Evolutionary conservation across 805 yeast species (phyloP), one percentile per base, ranked within the genome.

Genomic region (Nakazawaea populi): DNA sequence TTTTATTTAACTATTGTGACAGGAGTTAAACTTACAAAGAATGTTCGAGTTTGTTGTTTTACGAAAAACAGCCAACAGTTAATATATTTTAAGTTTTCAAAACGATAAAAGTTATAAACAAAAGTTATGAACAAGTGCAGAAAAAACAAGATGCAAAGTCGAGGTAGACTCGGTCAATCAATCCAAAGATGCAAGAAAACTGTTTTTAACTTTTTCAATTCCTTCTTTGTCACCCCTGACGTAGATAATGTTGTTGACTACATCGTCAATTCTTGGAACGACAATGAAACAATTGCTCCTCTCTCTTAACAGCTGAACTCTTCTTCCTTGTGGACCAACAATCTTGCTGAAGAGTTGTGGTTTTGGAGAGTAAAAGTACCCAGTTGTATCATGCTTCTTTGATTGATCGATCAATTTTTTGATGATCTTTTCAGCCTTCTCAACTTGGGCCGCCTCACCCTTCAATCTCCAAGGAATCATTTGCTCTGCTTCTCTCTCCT

Each of bases 321-420:
- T 81, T 36, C 82, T 68, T 44, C 96, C 96, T 57, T 80, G 84
- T 12, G 89, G 82, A 7, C 96, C 96, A 55, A 89, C 79, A 48
- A 89, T 72, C 63, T 74, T 78, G 52, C 85, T 77, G 65, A 86
- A 85, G 43, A 64, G 63, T 30, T 67, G 61, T 11, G 80, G 67
- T 52, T 79, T 74, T 41, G 77, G 66, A 39, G 80, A 68, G 76
- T 85, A 85, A 54, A 86, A 68, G 78, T 80, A 87, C 11, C 83
- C 94, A 45, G 70, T 71, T 41, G 69, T 60, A 42, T 74, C 73
- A 47, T 79, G 80, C 27, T 61, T 58, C 52, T 71, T 60, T 47
- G 80, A 80, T 41, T 66, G 64, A 32, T 66, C 75, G 57, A 87
- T 66, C 51, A 80, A 70, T 29, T 70, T 70, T 55, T 77, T 69